phyloP scores from a whole-genome alignment of 163 green algal genomes.

The Chlorella variabilis region DNA sequence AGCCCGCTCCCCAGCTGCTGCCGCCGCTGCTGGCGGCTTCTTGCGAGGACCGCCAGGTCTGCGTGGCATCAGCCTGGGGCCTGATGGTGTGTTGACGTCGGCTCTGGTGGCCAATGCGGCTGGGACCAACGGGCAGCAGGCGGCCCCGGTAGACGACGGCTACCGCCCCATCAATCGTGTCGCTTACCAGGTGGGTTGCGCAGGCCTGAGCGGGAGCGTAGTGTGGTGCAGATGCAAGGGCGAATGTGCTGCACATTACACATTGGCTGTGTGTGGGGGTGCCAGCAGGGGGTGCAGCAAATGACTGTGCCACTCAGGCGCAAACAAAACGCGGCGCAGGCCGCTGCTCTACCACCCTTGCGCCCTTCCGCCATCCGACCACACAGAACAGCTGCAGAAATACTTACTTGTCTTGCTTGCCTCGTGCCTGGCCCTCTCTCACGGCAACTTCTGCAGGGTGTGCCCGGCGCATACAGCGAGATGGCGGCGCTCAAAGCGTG shows the following conservation, averaged over 20 bases:
- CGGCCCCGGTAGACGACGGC: background rate
- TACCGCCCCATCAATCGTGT: conserved; percentile 30
- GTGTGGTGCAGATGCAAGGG: too few species aligned
- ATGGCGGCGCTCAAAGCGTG: conserved; percentile 84
- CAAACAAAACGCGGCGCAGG: too few species aligned
- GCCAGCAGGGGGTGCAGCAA: too few species aligned
- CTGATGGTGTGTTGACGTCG: conserved; percentile 11
- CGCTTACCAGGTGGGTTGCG: conserved; percentile 44
- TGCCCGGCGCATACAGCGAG: conserved; percentile 96
- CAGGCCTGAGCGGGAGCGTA: too few species aligned
- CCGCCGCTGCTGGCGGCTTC: background rate
- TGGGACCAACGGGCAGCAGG: background rate
- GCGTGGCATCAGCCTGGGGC: background rate
- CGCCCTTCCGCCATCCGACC: too few species aligned
- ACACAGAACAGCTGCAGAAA: too few species aligned
- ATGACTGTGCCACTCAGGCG: too few species aligned
- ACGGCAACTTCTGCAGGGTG: conserved; percentile 91
- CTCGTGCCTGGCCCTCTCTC: conserved; percentile 31
- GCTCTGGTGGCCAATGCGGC: background rate
- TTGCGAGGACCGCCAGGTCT: background rate
- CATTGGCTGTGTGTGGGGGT: too few species aligned
- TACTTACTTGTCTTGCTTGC: background rate
- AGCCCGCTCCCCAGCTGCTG: too few species aligned
- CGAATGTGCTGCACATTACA: too few species aligned
- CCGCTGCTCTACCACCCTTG: too few species aligned